Evolutionary conservation across 2,329 filamentous ascomycete genomes (phyloP), one percentile per base, ranked within the genome.

Genomic region (Lachnellula suecica): DNA sequence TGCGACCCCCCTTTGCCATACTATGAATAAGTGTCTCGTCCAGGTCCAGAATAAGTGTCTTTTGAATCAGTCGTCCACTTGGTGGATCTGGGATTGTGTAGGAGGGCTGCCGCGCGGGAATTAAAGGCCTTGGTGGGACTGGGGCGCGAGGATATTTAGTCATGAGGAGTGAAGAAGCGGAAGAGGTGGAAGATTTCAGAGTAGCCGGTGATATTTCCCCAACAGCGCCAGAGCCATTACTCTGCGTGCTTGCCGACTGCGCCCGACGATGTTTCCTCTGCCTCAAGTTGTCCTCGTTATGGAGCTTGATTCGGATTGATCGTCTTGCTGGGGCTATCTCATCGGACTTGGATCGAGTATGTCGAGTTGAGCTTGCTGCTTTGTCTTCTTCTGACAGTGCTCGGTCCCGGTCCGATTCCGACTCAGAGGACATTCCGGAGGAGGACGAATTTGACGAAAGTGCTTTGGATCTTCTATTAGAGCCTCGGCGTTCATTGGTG

Each of bases 11-110:
- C 70, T 97, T 97, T 55, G 93, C 92, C 81, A 97, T 91, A 71
- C 91, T 97, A 77, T 99, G 94, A 61, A 99, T 99, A 61, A 99
- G 75, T 0, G 94, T 99, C 72, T 99, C 94, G 71, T 99, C 94
- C 17, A 99, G 82, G 69, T 99, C 94, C 47, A 99, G 79, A 59
- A 99, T 92, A 54, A 99, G 74, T 0, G 94, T 99, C 77, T 99
- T 99, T 66, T 94, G 88, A 55, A 87, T 84, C 42, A 82, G 75
- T 45, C 72, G 72, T 42, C 74, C 71, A 61, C 71, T 63, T 52
- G 79, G 68, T 56, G 81, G 73, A 52, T 81, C 77, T 51, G 65
- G 65, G 24, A 82, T 69, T 52, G 85, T 83, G 68, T 96, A 97
- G 1, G 92, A 97, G 19, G 92, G 91, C 65, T 96, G 89, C 49